Percentiles rank a stretch among this genome's conserved stretches.
phyloP scores from a whole-genome alignment of 1,284 basidiomycete genomes.

The Sporisorium graminicola region DNA sequence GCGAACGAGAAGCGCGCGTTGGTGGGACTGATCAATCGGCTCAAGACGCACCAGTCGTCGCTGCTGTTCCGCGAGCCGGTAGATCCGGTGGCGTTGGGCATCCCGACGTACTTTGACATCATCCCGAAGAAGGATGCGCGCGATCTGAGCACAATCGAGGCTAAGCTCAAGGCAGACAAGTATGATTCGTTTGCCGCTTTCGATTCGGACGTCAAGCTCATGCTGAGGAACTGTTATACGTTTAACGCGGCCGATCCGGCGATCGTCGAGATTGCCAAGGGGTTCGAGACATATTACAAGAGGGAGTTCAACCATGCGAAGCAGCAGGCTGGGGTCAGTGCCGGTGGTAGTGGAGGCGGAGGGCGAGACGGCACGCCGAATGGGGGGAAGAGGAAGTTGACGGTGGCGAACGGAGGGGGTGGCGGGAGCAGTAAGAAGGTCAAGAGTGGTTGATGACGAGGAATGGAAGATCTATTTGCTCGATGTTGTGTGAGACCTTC shows the following conservation, averaged over 20 bases:
- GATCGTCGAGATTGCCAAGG: slow-evolving; percentile 74
- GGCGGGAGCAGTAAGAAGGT: slow-evolving; percentile 33
- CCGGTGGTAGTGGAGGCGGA: slow-evolving; percentile 6
- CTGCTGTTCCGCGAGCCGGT: slow-evolving; percentile 77
- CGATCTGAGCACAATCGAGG: slow-evolving; percentile 84
- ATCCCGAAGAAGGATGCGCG: slow-evolving; percentile 87
- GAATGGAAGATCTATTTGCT: neutral
- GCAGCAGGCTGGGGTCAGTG: slow-evolving; percentile 34
- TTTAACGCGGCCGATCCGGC: slow-evolving; percentile 87
- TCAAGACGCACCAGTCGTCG: slow-evolving; percentile 55
- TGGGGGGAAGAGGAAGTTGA: slow-evolving; percentile 23
- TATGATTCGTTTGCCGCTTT: slow-evolving; percentile 83
- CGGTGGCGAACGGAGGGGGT: neutral
- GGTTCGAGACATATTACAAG: slow-evolving; percentile 69
- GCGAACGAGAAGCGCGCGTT: slow-evolving; percentile 85
- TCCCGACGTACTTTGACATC: slow-evolving; percentile 85
- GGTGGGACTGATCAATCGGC: slow-evolving; percentile 78
- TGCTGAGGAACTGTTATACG: slow-evolving; percentile 84
- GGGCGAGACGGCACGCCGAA: neutral
- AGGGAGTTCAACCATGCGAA: slow-evolving; percentile 51
- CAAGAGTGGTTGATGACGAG: slow-evolving; percentile 20
- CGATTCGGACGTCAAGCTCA: slow-evolving; percentile 84
- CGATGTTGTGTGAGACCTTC: too few species aligned
- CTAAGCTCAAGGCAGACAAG: slow-evolving; percentile 84
- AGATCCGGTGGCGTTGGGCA: slow-evolving; percentile 75